Evolutionary conservation across 2,329 filamentous ascomycete species (phyloP), one percentile per base, ranked within the genome.

Genomic region (Mollisia scopiformis): DNA sequence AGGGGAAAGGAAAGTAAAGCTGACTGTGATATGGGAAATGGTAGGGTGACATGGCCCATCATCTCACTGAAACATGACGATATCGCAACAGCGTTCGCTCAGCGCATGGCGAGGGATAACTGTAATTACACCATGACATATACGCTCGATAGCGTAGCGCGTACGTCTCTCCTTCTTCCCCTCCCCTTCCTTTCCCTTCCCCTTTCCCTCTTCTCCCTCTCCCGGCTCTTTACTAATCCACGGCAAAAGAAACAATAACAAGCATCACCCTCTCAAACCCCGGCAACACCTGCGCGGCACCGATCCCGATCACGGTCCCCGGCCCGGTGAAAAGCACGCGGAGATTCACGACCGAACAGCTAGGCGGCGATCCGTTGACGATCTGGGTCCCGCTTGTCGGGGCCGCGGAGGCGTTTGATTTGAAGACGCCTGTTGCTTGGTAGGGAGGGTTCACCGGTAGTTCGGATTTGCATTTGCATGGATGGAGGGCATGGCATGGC

Each of bases 1-100:
- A 16, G n/a, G 8, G 35, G 35, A 43, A 6, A 23, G 23, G 46
- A 28, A 21, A 10, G 46, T 13, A 14, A 14, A 14, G 27, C 13
- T 16, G 23, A 46, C 14, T 3, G 33, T 16, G 11, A 16, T 33
- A 54, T 21, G 35, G 25, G 47, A 31, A 16, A 3, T 4, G 0
- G 28, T n/a, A 60, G 53, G 6, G 33, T 52, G 7, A 56, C 54
- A 19, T 85, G 83, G 83, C 82, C 83, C 1, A 67, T 87, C 27
- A 74, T 81, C 27, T 82, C 81, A 1, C 72, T 82, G 58, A 85
- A 82, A 62, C 84, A 86, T 57, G 79, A 85, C 62, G 80, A 86
- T 67, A 75, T 82, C 65, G 82, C 80, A 6, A 68, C 43, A 7
- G 39, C 46, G 86, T 87, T 74, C 67, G 79, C 50, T 16, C 77